Evolutionary conservation across 2,329 filamentous ascomycete species (phyloP).

Genomic region (Verticillium klebahnii): DNA sequence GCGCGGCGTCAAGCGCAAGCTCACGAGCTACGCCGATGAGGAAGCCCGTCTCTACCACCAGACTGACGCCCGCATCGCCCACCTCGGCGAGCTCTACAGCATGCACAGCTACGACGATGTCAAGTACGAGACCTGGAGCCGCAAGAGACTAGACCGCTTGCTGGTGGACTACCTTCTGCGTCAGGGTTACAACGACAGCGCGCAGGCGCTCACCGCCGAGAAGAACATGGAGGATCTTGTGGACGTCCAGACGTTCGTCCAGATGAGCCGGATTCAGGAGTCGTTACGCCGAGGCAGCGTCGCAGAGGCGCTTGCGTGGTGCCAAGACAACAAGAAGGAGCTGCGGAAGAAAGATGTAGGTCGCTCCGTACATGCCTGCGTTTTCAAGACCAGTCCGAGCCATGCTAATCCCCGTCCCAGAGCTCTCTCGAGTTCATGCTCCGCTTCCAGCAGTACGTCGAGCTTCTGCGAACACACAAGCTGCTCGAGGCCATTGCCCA

Average conservation of each 20-base stretch:
- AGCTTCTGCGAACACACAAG: constrained; percentile 72
- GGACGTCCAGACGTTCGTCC: constrained; percentile 82
- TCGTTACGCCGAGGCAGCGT: constrained; percentile 68
- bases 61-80: constrained; percentile 69
- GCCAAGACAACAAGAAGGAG: constrained; percentile 87
- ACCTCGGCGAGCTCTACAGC: constrained; percentile 75
- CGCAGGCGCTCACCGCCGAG: constrained; percentile 67
- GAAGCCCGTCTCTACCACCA: constrained; percentile 73
- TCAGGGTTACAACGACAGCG: constrained; percentile 75
- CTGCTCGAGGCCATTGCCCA: constrained; percentile 74
- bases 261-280: constrained; percentile 73
- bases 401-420: constrained; percentile 27
- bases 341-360: constrained; percentile 79
- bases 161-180: constrained; percentile 90
- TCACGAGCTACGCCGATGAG: constrained; percentile 71
- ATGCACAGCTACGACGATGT: constrained; percentile 84
- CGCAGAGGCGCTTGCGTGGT: constrained; percentile 81
- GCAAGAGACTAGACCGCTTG: constrained; percentile 73
- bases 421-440: constrained; percentile 90
- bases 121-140: constrained; percentile 88
- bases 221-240: constrained; percentile 76
- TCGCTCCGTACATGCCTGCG: constrained; percentile 6
- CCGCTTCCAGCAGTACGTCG: constrained; percentile 90
- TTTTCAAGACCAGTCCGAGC: too few species aligned
- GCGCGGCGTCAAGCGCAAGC: constrained; percentile 83